Evolutionary conservation across 192 early-diverging fungal species (phyloP).

Genomic region (Coemansia sp.): DNA sequence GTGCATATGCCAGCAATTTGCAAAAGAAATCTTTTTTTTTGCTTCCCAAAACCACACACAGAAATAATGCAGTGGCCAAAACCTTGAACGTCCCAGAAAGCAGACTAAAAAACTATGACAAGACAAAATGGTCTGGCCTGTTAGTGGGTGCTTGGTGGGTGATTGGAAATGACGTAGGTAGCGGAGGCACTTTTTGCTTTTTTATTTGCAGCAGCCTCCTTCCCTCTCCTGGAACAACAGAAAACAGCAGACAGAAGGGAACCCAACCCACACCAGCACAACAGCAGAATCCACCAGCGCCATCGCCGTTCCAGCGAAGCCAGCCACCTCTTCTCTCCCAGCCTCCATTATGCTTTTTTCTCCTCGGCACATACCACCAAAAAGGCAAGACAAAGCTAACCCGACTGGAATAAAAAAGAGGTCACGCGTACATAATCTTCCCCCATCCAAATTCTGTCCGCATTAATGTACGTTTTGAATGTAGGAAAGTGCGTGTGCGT

Average conservation of each 20-base stretch:
- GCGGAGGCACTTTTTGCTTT: too few species aligned
- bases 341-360: background rate
- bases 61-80: background rate
- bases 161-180: too few species aligned
- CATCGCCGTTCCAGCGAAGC: too few species aligned
- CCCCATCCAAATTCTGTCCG: slow-evolving; percentile 12
- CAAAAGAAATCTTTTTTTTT: background rate
- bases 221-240: too few species aligned
- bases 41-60: background rate
- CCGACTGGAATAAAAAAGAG: background rate
- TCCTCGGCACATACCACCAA: too few species aligned
- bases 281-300: too few species aligned
- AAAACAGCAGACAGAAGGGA: too few species aligned
- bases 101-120: background rate
- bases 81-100: background rate
- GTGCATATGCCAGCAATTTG: background rate
- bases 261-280: too few species aligned
- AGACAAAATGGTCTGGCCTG: too few species aligned
- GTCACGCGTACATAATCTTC: slow-evolving; percentile 17
- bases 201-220: too few species aligned
- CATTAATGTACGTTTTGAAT: slow-evolving; percentile 6
- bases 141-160: too few species aligned
- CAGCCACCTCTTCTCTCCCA: too few species aligned
- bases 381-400: background rate
- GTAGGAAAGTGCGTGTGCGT: background rate